These are phyloP conservation scores for Flaveria bidentis DNA, from an alignment of 129 eudicot species.

Conservation along the genomic window DNA sequence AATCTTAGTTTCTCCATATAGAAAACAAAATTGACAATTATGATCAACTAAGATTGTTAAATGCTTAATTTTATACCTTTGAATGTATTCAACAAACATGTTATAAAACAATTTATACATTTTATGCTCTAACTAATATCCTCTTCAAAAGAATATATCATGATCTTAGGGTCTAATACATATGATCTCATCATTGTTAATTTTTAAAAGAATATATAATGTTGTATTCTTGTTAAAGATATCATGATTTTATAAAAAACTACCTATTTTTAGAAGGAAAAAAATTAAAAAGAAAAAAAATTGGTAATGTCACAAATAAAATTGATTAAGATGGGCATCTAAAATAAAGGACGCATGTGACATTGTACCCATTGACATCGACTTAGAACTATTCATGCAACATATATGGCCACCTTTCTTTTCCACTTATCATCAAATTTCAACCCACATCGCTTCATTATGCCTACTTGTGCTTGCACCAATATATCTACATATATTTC, in stretches of 20 bases:
- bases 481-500: too few relatives aligned
- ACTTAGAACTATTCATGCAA: constrained; percentile 24
- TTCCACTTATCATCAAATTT: constrained; percentile 15
- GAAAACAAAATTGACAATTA: too few relatives aligned
- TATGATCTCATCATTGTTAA: too few relatives aligned
- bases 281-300: not conserved
- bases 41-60: not conserved
- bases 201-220: too few relatives aligned
- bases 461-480: not conserved
- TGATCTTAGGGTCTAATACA: too few relatives aligned
- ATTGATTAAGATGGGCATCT: constrained; percentile 20
- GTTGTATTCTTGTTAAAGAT: too few relatives aligned
- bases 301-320: constrained; percentile 4
- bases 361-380: constrained; percentile 28
- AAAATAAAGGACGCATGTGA: constrained; percentile 23
- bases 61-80: not conserved
- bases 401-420: constrained; percentile 31
- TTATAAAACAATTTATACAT: too few relatives aligned
- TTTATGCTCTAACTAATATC: too few relatives aligned
- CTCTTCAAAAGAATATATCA: too few relatives aligned
- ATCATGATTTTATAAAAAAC: too few relatives aligned
- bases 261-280: too few relatives aligned
- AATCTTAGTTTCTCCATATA: not conserved
- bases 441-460: constrained; percentile 7
- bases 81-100: not conserved